Conservation (phyloP, 306 rosid genomes). For the Delonix regia region DNA sequence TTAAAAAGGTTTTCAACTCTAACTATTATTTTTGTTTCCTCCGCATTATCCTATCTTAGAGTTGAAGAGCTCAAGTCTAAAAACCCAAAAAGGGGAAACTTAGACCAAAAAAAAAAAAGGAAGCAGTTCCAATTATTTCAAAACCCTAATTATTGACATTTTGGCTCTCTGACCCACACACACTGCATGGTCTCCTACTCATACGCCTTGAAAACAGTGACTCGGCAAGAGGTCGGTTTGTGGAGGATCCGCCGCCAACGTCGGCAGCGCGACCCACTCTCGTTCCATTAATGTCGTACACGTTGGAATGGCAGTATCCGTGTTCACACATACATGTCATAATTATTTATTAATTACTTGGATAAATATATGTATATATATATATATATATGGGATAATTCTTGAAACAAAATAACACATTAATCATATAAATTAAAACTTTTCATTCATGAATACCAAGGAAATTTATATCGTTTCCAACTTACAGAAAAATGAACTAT, state of each 20-base stretch:
- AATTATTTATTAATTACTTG: not conserved
- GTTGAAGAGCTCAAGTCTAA: slow-evolving; percentile 1
- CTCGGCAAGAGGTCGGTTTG: slow-evolving; percentile 49
- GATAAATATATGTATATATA: not conserved
- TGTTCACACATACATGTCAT: slow-evolving; percentile 33
- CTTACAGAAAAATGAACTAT: slow-evolving; percentile 33
- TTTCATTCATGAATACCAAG: slow-evolving; percentile 34
- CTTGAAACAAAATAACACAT: not conserved
- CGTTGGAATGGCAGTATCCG: slow-evolving; percentile 16
- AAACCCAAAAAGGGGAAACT: not conserved
- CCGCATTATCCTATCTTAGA: slow-evolving; percentile 28
- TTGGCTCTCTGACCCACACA: slow-evolving; percentile 26
- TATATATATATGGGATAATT: not conserved
- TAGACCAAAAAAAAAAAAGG: not conserved
- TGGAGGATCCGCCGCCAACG: slow-evolving; percentile 44
- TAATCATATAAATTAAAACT: not conserved
- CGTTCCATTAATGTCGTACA: slow-evolving; percentile 34
- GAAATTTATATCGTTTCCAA: slow-evolving; percentile 20
- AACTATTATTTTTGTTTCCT: slow-evolving; percentile 35
- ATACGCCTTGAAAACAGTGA: slow-evolving; percentile 39
- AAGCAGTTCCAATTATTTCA: not conserved
- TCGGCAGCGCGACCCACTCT: slow-evolving; percentile 43
- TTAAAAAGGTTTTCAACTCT: slow-evolving; percentile 15
- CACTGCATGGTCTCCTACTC: slow-evolving; percentile 39
- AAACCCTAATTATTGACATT: slow-evolving; percentile 38